These are phyloP conservation scores for Colletotrichum horii DNA, from an alignment of 2,329 filamentous ascomycete species.

Conservation along the genomic window DNA sequence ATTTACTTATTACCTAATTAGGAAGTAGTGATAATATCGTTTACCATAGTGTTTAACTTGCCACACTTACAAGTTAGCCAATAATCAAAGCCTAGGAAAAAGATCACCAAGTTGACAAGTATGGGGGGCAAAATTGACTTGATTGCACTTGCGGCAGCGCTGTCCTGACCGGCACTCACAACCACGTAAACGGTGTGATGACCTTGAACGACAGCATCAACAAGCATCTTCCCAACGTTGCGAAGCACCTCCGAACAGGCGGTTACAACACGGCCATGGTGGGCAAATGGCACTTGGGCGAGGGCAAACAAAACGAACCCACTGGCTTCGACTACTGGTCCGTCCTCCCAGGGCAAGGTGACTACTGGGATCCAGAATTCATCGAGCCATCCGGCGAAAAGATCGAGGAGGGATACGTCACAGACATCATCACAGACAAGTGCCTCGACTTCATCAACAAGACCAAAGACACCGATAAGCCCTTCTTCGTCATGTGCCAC, in stretches of 20 bases:
- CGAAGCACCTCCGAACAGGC: slow-evolving; percentile 50
- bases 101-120: too few species aligned
- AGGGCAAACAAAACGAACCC: slow-evolving; percentile 49
- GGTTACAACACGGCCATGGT: slow-evolving; percentile 58
- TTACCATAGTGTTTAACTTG: too few species aligned
- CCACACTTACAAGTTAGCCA: too few species aligned
- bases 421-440: slow-evolving; percentile 58
- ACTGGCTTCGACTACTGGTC: slow-evolving; percentile 58
- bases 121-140: too few species aligned
- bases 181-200: slow-evolving; percentile 58
- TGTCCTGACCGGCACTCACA: slow-evolving; percentile 55
- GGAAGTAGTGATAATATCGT: too few species aligned
- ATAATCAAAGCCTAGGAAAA: too few species aligned
- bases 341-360: slow-evolving; percentile 56
- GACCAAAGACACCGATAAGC: slow-evolving; percentile 36
- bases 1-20: too few species aligned
- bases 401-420: slow-evolving; percentile 48
- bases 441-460: slow-evolving; percentile 45
- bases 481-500: slow-evolving; percentile 62
- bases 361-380: slow-evolving; percentile 56
- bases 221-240: slow-evolving; percentile 54
- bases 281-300: slow-evolving; percentile 60
- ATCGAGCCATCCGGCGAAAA: slow-evolving; percentile 42
- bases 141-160: too few species aligned
- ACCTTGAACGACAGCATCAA: slow-evolving; percentile 55